Evolutionary conservation across 495 filamentous ascomycete genomes (phyloP), one percentile per base, ranked within the genome.

Genomic region (Trichoderma asperelloides): DNA sequence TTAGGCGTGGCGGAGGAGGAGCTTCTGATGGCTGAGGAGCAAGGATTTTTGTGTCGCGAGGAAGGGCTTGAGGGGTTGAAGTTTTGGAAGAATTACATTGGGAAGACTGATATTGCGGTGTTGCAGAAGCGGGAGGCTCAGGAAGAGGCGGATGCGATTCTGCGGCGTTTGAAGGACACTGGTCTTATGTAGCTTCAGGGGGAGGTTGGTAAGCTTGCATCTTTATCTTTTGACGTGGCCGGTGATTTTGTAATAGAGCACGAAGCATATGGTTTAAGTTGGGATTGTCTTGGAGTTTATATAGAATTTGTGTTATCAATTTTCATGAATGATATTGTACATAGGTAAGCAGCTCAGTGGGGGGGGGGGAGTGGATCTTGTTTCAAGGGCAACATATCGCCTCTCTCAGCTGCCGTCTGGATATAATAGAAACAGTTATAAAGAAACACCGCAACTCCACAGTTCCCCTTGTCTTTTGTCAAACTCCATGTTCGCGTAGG

Each of bases 1-100:
- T 89, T 99, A 18, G 96, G 96, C n/a, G 95, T 99, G 25, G 96
- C 95, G 4, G 87, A 86, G 65, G 96, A 98, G 73, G 96, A 98
- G 76, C 78, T 99, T 39, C 93, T 97, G 77, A 97, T 98, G 95
- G 95, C 95, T 7, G 93, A 92, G 75, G 91, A 96, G 75, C 87
- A 84, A 70, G 95, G 96, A 0, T 85, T 87, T 15, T 75, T 96
- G 27, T 95, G 91, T 74, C 85, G 91, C 66, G 92, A 96, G 71
- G 91, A 92, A 69, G 85, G 91, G 7, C 86, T 94, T 39, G 91
- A 95, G 74, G 92, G 92, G 1, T 74, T 92, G 45, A 85, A 85
- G 69, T 96, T 91, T 71, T 96, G 92, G 92, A 83, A 84, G 70
- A 96, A 96, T 72, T 86, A 78, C 43, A 80, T 83, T 66, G 79